Evolutionary conservation across 768 basidiomycete species (phyloP), one percentile per base, ranked within the genome.

Genomic region (Asterophora lycoperdoides): DNA sequence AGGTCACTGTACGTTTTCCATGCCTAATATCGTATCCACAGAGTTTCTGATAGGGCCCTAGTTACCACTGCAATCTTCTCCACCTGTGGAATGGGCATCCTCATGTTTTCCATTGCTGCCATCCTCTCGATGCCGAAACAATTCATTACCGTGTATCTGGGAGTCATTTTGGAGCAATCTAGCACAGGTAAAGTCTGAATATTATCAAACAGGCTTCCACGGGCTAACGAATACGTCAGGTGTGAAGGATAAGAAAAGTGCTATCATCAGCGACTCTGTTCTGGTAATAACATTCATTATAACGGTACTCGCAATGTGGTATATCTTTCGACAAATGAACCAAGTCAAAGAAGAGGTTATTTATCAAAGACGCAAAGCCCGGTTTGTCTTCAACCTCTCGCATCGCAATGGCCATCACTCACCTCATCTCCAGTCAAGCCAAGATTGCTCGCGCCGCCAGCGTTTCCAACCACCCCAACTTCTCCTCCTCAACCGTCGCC

Each of bases 61-160:
- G 89, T 93, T 62, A 91, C 91, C 0, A 93, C 90, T 4, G 89
- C 86, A 29, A 77, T 94, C 5, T 93, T 94, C 61, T 80, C 91
- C 2, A 84, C 92, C 3, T 93, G 90, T 61, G 93, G 93, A 32
- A 91, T 95, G 86, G 71, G 73, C 49, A 84, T 93, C 54, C 69
- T 82, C 58, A 74, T 82, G 23, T 96, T 94, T 66, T 71, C 79
- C 43, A 52, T 89, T 6, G 92, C 93, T 18, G 86, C 92, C 4
- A 67, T 93, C 56, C 69, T 93, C 14, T 89, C 90, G 15, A 67
- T 92, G 61, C 93, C 93, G 6, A 94, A 94, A 61, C 93, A 96
- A 64, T 85, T 96, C 57, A 78, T 92, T 56, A 89, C 87, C 7
- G 93, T 96, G 10, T 96, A 96, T 60, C 77, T 94, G 13, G 93